Base-by-base conservation (phyloP, 2,329 filamentous ascomycete genomes). In the Emmonsiellopsis sp. region DNA sequence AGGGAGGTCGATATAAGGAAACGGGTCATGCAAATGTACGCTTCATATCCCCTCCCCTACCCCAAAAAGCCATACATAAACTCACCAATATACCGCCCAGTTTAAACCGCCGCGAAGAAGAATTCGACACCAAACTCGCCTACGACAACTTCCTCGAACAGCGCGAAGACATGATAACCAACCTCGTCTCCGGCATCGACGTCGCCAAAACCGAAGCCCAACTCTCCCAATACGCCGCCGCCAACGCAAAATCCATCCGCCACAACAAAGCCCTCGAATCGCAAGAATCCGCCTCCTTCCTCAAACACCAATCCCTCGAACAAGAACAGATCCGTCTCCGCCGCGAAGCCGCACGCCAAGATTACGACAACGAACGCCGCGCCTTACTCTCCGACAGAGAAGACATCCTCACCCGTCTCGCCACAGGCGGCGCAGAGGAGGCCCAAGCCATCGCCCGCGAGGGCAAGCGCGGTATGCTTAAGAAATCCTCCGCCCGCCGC, bases 121-220 rank as follows among this genome's bases (percentile, higher is more conserved):
- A 98, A 68, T 98, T 98, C 64, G 87, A 94, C 69, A 83, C 81
- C 1, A 78, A 95, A 55, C 75, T 81, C 43, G 86, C 84, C 65
- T 98, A 85, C 76, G 96, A 98, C 72, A 85, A 96, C 70, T 96
- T 97, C 73, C 82, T 98, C 10, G 89, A 97, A 71, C 84, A 88
- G 65, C 89, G 95, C 40, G 93, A 98, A 74, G 83, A 86, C 59
- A 80, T 96, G 57, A 91, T 91, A 1, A 90, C 91, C 72, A 92
- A 96, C 66, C 78, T 98, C 8, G 85, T 96, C 51, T 79, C 83
- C 59, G 83, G 85, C 42, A 78, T 76, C 43, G 83, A 91, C 55
- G 78, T 84, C 0, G 81, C 83, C n/a, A 80, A 78, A 54, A 84
- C 80, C 2, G 76, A 82, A 63, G 69, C 72, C 42, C 75, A 79